Evolutionary conservation across 352 stramenopile species (phyloP).

Genomic region (Aphanomyces stellatus): DNA sequence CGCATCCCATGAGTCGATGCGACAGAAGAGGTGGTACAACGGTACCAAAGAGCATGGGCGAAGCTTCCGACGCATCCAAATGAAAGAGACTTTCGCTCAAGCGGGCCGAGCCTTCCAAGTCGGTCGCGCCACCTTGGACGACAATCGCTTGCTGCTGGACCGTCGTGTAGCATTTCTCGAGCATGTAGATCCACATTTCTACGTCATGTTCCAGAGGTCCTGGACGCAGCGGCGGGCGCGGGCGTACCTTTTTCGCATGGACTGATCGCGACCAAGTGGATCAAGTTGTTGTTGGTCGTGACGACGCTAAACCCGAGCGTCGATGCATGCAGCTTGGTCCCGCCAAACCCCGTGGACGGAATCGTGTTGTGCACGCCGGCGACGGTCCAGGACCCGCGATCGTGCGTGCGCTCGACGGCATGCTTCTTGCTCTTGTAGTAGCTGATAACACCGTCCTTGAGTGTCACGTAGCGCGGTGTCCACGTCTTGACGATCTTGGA

Average conservation of each 20-base stretch:
- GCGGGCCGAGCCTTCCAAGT: not conserved
- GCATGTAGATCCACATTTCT: constrained; percentile 20
- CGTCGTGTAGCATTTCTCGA: constrained; percentile 8
- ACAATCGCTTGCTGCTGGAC: not conserved
- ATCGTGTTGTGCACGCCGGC: constrained; percentile 72
- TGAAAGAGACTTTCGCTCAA: constrained; percentile 1
- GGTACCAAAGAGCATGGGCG: not conserved
- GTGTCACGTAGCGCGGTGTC: constrained; percentile 79
- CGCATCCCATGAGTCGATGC: too few relatives aligned
- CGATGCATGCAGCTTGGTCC: constrained; percentile 67
- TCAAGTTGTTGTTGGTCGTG: constrained; percentile 72
- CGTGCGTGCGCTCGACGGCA: constrained; percentile 66
- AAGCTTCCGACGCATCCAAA: not conserved
- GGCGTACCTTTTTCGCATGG: constrained; percentile 71
- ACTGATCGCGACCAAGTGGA: constrained; percentile 75
- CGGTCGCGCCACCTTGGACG: not conserved
- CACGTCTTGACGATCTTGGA: constrained; percentile 86
- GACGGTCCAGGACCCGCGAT: constrained; percentile 72
- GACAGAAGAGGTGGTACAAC: too few relatives aligned
- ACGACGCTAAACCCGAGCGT: constrained; percentile 76
- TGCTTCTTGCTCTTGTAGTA: constrained; percentile 86
- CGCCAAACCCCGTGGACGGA: constrained; percentile 67
- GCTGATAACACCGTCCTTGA: constrained; percentile 69
- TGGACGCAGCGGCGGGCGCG: constrained; percentile 24
- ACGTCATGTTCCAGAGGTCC: too few relatives aligned